Percentiles rank a stretch among this genome's conserved stretches.
Evolutionary conservation across 192 early-diverging fungal genomes (phyloP).

Genomic region (Paraglomus brasilianum): DNA sequence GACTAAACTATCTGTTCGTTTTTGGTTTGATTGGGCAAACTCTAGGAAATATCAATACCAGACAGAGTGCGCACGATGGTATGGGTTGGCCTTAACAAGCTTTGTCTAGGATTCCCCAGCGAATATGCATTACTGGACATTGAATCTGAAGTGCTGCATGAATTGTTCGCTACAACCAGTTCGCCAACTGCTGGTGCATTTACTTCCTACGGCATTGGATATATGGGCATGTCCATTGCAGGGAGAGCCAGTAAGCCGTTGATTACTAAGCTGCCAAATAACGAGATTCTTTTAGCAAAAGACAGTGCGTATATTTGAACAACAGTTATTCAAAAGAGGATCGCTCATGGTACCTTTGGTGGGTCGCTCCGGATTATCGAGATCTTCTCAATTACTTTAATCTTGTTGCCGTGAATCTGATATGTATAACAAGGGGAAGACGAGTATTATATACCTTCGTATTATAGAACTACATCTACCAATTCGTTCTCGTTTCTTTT

Average conservation of each 20-base stretch:
- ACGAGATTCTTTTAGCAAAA: slow-evolving; percentile 62
- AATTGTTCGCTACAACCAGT: slow-evolving; percentile 53
- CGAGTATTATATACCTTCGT: too few species aligned
- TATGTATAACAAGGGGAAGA: too few species aligned
- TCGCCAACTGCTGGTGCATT: slow-evolving; percentile 41
- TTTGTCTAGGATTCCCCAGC: slow-evolving; percentile 62
- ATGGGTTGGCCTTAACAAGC: slow-evolving; percentile 69
- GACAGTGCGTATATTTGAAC: slow-evolving; percentile 46
- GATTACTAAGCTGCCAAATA: slow-evolving; percentile 60
- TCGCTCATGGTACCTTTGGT: too few species aligned
- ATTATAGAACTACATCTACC: too few species aligned
- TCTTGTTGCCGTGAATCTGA: background rate
- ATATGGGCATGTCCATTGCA: slow-evolving; percentile 47
- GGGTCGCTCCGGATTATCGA: background rate
- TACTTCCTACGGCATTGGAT: slow-evolving; percentile 33
- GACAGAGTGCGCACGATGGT: slow-evolving; percentile 74
- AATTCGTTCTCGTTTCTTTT: background rate
- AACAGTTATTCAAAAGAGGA: background rate
- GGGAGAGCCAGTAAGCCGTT: slow-evolving; percentile 54
- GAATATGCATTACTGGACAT: slow-evolving; percentile 65
- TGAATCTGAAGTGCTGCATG: slow-evolving; percentile 50
- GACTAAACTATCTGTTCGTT: background rate
- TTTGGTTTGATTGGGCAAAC: background rate
- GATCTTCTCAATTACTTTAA: background rate
- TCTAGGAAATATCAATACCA: slow-evolving; percentile 66